These are phyloP conservation scores for Kwoniella shivajii DNA, from an alignment of 1,284 basidiomycete species.

Conservation along the genomic window DNA sequence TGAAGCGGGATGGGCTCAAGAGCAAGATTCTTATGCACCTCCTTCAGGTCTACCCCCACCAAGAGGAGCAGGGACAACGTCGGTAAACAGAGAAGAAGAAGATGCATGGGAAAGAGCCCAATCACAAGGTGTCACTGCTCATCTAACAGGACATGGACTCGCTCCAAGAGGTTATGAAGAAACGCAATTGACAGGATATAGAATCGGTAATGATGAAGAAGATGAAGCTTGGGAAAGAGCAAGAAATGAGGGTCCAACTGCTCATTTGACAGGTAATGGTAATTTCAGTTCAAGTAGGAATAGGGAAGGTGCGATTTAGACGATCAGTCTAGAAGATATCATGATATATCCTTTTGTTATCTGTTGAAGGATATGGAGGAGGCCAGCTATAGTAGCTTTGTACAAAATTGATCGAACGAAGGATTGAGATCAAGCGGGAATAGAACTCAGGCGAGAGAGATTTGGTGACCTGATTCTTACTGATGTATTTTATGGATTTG, in stretches of 20 bases:
- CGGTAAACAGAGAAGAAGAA: conserved; percentile 36
- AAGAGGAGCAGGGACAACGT: conserved; percentile 1
- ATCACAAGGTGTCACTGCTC: conserved; percentile 40
- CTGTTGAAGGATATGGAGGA: too few relatives aligned
- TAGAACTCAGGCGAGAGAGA: too few relatives aligned
- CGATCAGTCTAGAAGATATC: too few relatives aligned
- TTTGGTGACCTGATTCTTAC: too few relatives aligned
- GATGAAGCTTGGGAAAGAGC: conserved; percentile 49
- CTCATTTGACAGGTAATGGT: conserved; percentile 40
- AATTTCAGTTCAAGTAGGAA: background rate
- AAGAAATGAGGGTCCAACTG: conserved; percentile 39
- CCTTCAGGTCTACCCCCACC: conserved; percentile 26
- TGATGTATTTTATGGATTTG: too few relatives aligned
- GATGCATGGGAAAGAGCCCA: conserved; percentile 46
- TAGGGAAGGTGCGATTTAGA: conserved; percentile 7
- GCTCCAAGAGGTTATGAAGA: conserved; percentile 6
- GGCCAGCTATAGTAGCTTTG: too few relatives aligned
- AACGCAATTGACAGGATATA: conserved; percentile 22
- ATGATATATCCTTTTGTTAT: too few relatives aligned
- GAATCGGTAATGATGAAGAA: conserved; percentile 42
- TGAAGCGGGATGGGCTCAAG: conserved; percentile 37
- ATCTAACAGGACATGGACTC: conserved; percentile 40
- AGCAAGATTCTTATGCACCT: conserved; percentile 26
- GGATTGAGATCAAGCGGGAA: too few relatives aligned
- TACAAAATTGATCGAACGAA: too few relatives aligned